These are phyloP conservation scores for Paraconiothyrium sp. DNA, from an alignment of 2,329 filamentous ascomycete genomes.

Conservation along the genomic window DNA sequence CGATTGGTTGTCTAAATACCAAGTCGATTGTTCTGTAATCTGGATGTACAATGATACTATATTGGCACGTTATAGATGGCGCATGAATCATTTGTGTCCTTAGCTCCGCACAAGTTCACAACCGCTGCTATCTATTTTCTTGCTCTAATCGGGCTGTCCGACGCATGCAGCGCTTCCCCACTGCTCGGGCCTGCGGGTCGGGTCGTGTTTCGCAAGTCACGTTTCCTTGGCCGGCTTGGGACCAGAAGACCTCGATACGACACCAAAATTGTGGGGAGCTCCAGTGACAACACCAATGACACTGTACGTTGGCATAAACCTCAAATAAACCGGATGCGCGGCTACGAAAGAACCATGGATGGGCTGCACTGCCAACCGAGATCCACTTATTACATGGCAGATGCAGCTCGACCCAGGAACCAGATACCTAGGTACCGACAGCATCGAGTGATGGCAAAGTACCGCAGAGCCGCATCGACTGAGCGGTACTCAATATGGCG, in stretches of 20 bases:
- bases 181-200: slow-evolving; percentile 1
- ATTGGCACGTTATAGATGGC: slow-evolving; percentile 11
- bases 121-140: neutral
- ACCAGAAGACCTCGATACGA: slow-evolving; percentile 3
- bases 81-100: neutral
- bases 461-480: slow-evolving; percentile 32
- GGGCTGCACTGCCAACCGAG: neutral
- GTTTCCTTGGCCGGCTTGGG: neutral
- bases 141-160: neutral
- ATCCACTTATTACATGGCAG: neutral
- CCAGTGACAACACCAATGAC: neutral
- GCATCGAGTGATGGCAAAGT: neutral
- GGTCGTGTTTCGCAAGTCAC: neutral
- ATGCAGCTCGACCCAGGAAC: slow-evolving; percentile 7
- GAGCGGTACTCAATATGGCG: neutral
- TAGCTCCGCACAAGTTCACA: neutral
- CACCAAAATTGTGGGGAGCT: slow-evolving; percentile 3
- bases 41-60: slow-evolving; percentile 16
- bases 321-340: slow-evolving; percentile 4
- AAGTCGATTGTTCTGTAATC: slow-evolving; percentile 17
- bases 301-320: neutral
- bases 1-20: slow-evolving; percentile 46
- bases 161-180: neutral
- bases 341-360: slow-evolving; percentile 2
- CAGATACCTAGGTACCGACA: neutral